phyloP scores from a whole-genome alignment of 2,329 filamentous ascomycete genomes.

The Zymoseptoria ardabiliae region DNA sequence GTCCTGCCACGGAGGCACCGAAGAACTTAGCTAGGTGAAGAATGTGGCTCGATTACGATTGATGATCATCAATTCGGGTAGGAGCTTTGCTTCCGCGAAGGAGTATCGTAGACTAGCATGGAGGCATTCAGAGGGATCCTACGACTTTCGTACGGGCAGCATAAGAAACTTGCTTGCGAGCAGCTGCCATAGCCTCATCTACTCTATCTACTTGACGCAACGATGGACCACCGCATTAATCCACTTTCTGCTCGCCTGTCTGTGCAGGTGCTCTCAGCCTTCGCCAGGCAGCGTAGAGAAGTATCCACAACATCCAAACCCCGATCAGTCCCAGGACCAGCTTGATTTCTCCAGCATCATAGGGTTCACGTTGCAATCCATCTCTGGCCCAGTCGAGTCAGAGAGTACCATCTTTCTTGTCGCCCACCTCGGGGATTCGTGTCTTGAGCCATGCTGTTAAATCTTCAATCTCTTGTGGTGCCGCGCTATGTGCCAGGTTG shows the following conservation, averaged over 20 bases:
- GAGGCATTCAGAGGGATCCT: neutral
- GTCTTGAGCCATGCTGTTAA: conserved; percentile 59
- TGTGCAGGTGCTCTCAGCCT: conserved; percentile 4
- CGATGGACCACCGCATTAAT: neutral
- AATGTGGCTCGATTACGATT: neutral
- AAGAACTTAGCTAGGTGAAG: conserved; percentile 26
- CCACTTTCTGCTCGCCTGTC: neutral
- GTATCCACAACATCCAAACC: conserved; percentile 21
- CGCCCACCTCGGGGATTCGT: conserved; percentile 44
- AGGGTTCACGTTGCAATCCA: conserved; percentile 19
- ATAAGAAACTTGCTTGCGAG: neutral
- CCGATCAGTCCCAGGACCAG: conserved; percentile 20
- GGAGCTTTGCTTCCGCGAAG: neutral
- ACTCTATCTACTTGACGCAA: neutral
- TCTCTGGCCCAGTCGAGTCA: conserved; percentile 21
- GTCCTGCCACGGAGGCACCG: conserved; percentile 48
- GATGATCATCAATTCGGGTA: neutral
- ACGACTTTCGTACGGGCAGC: neutral
- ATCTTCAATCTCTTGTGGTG: conserved; percentile 71
- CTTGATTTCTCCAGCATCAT: conserved; percentile 25
- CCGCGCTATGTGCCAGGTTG: conserved; percentile 67
- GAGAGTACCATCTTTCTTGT: conserved; percentile 20
- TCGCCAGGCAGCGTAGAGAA: conserved; percentile 18
- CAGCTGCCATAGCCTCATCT: neutral
- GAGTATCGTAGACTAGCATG: neutral